Conservation (phyloP, 106 monocot species). For the Dioscorea zingiberensis region DNA sequence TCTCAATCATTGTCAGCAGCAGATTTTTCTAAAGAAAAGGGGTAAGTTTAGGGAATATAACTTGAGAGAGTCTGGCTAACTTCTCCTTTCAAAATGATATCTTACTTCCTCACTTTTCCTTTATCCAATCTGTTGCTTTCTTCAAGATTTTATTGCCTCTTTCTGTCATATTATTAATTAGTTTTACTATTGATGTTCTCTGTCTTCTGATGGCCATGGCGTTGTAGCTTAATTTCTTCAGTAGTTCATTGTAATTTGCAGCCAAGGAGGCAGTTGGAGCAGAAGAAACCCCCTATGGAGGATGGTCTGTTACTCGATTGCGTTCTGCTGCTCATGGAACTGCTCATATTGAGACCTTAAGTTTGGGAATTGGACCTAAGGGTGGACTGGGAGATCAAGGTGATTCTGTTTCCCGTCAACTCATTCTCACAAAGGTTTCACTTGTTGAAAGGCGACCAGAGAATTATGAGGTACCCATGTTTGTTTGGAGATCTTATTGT, state of each 20-base stretch:
- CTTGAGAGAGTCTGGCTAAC: neutral
- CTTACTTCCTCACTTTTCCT: no score
- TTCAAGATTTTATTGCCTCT: no score
- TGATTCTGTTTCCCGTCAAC: constrained; percentile 84
- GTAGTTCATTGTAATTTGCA: constrained; percentile 41
- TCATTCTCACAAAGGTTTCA: constrained; percentile 87
- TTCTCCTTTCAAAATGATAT: no score
- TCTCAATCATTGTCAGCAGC: constrained; percentile 57
- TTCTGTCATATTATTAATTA: no score
- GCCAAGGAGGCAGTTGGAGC: constrained; percentile 96
- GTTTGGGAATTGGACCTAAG: constrained; percentile 86
- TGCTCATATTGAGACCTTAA: constrained; percentile 46
- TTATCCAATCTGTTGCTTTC: no score
- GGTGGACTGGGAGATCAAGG: constrained; percentile 93
- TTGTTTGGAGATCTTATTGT: neutral
- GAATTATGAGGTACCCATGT: constrained; percentile 75
- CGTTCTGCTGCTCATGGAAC: constrained; percentile 95
- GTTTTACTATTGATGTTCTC: no score
- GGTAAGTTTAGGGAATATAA: constrained; percentile 35
- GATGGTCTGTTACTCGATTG: constrained; percentile 88
- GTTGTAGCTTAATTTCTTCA: constrained; percentile 32
- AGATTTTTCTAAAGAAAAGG: constrained; percentile 70
- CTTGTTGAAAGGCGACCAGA: constrained; percentile 92
- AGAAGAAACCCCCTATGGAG: constrained; percentile 85
- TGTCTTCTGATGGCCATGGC: no score